Evolutionary conservation across 106 monocot species (phyloP), one percentile per base, ranked within the genome.

Genomic region (Hemerocallis citrina): DNA sequence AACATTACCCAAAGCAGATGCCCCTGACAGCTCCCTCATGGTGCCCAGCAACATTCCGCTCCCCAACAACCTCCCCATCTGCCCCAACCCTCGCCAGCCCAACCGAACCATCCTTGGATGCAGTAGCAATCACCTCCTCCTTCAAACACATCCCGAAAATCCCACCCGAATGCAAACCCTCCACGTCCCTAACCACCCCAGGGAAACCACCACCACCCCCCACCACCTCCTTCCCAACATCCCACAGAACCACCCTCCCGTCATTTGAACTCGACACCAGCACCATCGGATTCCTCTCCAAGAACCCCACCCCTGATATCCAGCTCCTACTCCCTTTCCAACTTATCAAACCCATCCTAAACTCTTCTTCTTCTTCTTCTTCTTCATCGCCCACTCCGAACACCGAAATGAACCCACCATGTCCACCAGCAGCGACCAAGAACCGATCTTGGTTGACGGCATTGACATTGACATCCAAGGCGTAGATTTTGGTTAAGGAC

Each of bases 81-180:
- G 22, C 7, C 7, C 29, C 49, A 16, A 79, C 15, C 56, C 68
- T 73, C 9, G 68, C 63, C 7, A 79, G 8, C 2, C 68, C 72
- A 22, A 79, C 32, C 6, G 73, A 64, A 20, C 73, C 73, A 35
- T 79, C 79, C 63, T 79, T 73, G 22, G 79, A 79, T 1, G 73
- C 73, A 16, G 73, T 79, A 24, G 68, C 79, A 4, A 79, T 40
- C 22, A n/a, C 33, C 48, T 50, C 50, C n/a, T 48, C 57, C 2
- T 50, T 29, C 49, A 9, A 19, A 58, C 73, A 57, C 73, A 79
- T 72, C 29, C 47, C 33, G 62, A 70, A 76, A 13, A 76, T 54
- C 23, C 76, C 76, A 35, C 70, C 52, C 1, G 65, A 59, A 52
- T 76, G 76, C 60, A 76, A 46, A n/a, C 48, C 65, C 32, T 1